phyloP scores from a whole-genome alignment of 2,329 filamentous ascomycete species.

The Cercospora brassicicola region DNA sequence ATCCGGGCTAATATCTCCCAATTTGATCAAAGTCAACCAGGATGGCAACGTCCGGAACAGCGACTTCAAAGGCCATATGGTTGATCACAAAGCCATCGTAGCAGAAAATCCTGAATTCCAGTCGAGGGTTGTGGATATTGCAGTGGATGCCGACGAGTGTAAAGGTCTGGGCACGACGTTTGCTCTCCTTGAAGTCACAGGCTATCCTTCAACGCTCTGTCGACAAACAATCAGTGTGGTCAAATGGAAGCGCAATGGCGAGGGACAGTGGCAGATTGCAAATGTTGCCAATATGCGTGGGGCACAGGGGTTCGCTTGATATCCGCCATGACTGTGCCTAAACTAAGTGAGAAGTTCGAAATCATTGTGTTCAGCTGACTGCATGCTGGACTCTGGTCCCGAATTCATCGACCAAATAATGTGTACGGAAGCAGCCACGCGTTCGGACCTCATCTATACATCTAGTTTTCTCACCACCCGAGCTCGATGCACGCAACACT shows the following conservation, averaged over 20 bases:
- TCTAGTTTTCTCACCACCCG: background rate
- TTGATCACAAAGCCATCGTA: background rate
- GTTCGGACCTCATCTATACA: background rate
- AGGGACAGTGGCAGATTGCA: slow-evolving; percentile 11
- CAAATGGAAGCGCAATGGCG: slow-evolving; percentile 9
- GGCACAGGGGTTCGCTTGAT: slow-evolving; percentile 2
- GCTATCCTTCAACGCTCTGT: slow-evolving; percentile 13
- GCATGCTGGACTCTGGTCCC: background rate
- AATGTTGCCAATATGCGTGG: slow-evolving; percentile 12
- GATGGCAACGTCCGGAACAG: slow-evolving; percentile 6
- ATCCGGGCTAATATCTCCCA: slow-evolving; percentile 8
- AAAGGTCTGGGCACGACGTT: slow-evolving; percentile 4
- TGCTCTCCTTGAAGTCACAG: slow-evolving; percentile 11
- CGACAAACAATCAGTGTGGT: slow-evolving; percentile 11
- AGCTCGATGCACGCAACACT: background rate
- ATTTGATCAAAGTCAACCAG: slow-evolving; percentile 7
- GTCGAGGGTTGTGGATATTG: slow-evolving; percentile 1
- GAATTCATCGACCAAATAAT: background rate
- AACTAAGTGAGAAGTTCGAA: background rate
- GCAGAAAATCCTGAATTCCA: background rate
- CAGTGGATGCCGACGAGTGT: slow-evolving; percentile 6
- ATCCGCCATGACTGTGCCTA: background rate
- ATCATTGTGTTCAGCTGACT: background rate
- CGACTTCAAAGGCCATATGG: slow-evolving; percentile 1
- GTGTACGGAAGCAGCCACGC: background rate